A percentile compares a stretch with the other conserved stretches of the same genome.
Evolutionary conservation across 2,329 filamentous ascomycete species (phyloP).

Genomic region (Diaporthe nobilis): DNA sequence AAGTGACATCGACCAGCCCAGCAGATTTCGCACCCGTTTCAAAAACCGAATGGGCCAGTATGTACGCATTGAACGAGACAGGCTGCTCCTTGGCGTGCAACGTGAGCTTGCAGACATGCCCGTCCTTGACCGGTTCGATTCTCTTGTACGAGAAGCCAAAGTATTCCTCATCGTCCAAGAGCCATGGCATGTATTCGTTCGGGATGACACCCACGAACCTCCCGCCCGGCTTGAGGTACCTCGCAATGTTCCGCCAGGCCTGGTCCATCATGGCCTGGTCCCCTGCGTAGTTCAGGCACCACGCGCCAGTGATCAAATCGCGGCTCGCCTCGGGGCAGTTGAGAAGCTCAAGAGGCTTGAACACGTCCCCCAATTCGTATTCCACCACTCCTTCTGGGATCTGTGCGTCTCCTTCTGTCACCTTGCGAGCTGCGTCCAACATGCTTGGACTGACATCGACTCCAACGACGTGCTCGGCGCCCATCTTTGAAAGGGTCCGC

Average conservation of each 20-base stretch:
- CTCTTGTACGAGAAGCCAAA: constrained; percentile 7
- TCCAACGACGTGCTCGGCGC: not conserved
- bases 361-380: not conserved
- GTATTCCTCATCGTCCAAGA: not conserved
- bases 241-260: constrained; percentile 5
- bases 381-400: not conserved
- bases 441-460: constrained; percentile 13
- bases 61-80: constrained; percentile 1
- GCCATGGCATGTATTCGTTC: not conserved
- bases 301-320: not conserved
- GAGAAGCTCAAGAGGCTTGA: not conserved
- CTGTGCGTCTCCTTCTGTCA: not conserved
- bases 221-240: constrained; percentile 9
- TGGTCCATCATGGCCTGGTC: constrained; percentile 20
- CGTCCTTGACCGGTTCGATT: not conserved
- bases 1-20: not conserved
- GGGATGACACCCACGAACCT: constrained; percentile 22
- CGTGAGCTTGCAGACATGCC: constrained; percentile 1
- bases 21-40: constrained; percentile 6
- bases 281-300: constrained; percentile 12
- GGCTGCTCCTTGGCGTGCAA: constrained; percentile 20
- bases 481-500: not conserved
- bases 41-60: not conserved
- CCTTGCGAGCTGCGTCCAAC: not conserved
- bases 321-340: not conserved